phyloP scores from a whole-genome alignment of 2,329 filamentous ascomycete species.

The Fusarium incarnatum region DNA sequence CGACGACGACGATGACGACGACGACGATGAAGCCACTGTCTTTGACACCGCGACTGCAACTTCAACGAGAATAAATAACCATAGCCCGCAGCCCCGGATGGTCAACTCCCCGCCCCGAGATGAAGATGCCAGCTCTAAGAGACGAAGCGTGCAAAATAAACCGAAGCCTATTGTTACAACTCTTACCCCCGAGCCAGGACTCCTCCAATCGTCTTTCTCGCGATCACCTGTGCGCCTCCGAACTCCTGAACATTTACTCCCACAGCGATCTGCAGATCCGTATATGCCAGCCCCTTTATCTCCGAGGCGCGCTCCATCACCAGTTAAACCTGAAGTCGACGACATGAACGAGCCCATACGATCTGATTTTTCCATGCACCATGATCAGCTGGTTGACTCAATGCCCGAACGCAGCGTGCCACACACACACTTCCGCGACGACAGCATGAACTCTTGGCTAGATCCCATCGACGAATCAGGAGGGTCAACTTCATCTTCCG shows the following conservation, averaged over 20 bases:
- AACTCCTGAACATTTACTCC: slow-evolving; percentile 49
- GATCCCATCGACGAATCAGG: slow-evolving; percentile 93
- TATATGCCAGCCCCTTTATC: slow-evolving; percentile 80
- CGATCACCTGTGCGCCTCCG: slow-evolving; percentile 55
- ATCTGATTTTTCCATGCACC: slow-evolving; percentile 51
- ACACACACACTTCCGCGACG: slow-evolving; percentile 64
- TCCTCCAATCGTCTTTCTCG: slow-evolving; percentile 67
- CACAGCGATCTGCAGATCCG: slow-evolving; percentile 65
- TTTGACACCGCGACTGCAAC: slow-evolving; percentile 66
- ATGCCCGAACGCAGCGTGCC: slow-evolving; percentile 12
- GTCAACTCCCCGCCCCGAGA: slow-evolving; percentile 45
- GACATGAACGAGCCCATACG: slow-evolving; percentile 47
- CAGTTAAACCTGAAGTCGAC: slow-evolving; percentile 43
- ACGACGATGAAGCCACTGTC: slow-evolving; percentile 59
- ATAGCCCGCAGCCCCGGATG: slow-evolving; percentile 34
- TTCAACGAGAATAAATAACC: slow-evolving; percentile 58
- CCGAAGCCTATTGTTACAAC: slow-evolving; percentile 43
- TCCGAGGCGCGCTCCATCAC: slow-evolving; percentile 68
- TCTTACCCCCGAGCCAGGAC: slow-evolving; percentile 46
- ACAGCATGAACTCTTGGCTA: slow-evolving; percentile 89
- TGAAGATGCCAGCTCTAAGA: slow-evolving; percentile 33
- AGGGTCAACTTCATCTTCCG: slow-evolving; percentile 80
- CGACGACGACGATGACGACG: slow-evolving; percentile 57
- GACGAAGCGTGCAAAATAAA: slow-evolving; percentile 42
- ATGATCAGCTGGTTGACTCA: slow-evolving; percentile 18